Conservation (phyloP, 805 yeast species). For the Zygosaccharomyces bisporus region DNA sequence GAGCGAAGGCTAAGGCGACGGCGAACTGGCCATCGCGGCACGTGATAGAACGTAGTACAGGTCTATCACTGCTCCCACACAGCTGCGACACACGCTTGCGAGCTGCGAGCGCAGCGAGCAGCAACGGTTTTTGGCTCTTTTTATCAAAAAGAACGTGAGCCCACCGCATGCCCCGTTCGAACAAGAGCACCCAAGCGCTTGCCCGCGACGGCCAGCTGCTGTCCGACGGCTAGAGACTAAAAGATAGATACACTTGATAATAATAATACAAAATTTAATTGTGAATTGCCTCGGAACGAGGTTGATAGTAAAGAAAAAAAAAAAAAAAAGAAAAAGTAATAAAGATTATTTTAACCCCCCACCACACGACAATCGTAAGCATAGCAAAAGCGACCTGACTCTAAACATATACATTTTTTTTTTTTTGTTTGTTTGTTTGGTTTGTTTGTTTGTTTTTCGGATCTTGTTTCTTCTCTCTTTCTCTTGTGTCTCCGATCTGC, state of each 20-base stretch:
- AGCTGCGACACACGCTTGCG: neutral
- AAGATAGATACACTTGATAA: neutral
- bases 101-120: no score
- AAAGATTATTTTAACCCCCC: constrained; percentile 1
- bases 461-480: neutral
- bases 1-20: neutral
- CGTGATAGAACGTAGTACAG: no score
- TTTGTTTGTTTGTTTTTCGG: neutral
- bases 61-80: no score
- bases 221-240: no score
- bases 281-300: constrained; percentile 1
- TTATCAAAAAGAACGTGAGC: no score
- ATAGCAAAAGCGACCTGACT: neutral
- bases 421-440: neutral
- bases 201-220: no score
- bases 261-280: constrained; percentile 10
- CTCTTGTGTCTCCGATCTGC: neutral
- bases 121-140: no score
- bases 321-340: constrained; percentile 5
- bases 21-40: no score
- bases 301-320: constrained; percentile 9
- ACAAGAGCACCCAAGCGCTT: no score
- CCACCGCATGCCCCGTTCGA: no score
- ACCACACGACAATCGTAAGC: constrained; percentile 1
- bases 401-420: neutral